Base-by-base conservation (phyloP, 1,284 basidiomycete genomes). In the Leccinum subrobustum region DNA sequence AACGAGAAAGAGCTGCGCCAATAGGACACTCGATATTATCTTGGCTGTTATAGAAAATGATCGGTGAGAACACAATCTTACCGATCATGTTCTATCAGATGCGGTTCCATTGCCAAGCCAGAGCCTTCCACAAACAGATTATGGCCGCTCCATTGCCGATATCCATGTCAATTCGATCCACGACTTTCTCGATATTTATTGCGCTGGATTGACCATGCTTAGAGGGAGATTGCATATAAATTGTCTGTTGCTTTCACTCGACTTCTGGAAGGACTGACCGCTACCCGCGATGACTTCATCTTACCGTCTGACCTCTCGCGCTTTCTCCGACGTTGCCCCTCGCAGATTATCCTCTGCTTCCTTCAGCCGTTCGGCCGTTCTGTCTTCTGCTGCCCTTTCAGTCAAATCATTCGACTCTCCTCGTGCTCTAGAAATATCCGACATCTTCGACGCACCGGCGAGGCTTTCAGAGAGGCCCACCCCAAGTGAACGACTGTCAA, bases 401-500 rank as follows among this genome's bases (percentile, higher is more conserved):
- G 33, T 42, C 9, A 54, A 55, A 31, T 29, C 57, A 29, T 55
- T 58, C 7, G 61, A 44, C 7, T 35, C 47, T 23, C 52, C 62
- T 14, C 42, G 31, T 9, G 33, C 59, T n/a, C 64, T 66, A 44
- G 60, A 55, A 55, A 68, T 69, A 29, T 65, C 77, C 58, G 79
- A 81, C 62, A 79, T 81, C 50, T 80, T 80, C 63, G 77, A 81
- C 55, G 78, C 72, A 29, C 78, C 78, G 1, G 68, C 67, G 16
- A 67, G 67, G 37, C 76, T 78, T 54, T 67, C 71, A 37, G 72
- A 73, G 57, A 70, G 67, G 35, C 64, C 52, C 54, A 50, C 58
- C 3, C 5, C 31, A 9, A 14, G 58, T 6, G 42, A 50, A 31
- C 47, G 55, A 7, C 47, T 35, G 3, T 37, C 53, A n/a, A 11